These are phyloP conservation scores for Monilinia polystroma DNA, from an alignment of 2,329 filamentous ascomycete genomes.

Conservation along the genomic window DNA sequence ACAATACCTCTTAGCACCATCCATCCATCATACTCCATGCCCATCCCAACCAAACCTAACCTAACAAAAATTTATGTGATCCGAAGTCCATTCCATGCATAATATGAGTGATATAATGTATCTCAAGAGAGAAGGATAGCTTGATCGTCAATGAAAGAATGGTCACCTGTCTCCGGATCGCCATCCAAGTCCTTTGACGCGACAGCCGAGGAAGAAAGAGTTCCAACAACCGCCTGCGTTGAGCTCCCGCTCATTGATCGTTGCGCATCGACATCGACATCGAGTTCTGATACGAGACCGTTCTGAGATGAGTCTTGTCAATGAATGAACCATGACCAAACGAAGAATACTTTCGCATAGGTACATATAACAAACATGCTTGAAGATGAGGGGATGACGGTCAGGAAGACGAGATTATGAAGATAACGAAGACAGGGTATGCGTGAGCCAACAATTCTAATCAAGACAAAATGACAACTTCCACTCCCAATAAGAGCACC, in stretches of 20 bases:
- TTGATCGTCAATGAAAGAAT: slow-evolving; percentile 34
- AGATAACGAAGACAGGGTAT: slow-evolving; percentile 29
- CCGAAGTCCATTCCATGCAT: slow-evolving; percentile 12
- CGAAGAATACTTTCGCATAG: slow-evolving; percentile 13
- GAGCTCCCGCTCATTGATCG: slow-evolving; percentile 22
- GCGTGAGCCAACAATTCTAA: slow-evolving; percentile 37
- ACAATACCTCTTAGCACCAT: slow-evolving; percentile 3
- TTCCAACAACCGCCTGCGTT: slow-evolving; percentile 27
- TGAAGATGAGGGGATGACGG: slow-evolving; percentile 22
- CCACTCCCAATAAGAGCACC: slow-evolving; percentile 25
- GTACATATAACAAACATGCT: not conserved
- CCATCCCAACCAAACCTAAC: slow-evolving; percentile 5
- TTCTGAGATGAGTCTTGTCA: slow-evolving; percentile 27
- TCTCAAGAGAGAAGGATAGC: slow-evolving; percentile 37
- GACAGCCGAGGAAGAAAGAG: slow-evolving; percentile 10
- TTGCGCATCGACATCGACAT: slow-evolving; percentile 31
- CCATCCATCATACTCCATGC: slow-evolving; percentile 18
- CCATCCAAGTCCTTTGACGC: slow-evolving; percentile 21
- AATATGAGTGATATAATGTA: slow-evolving; percentile 2
- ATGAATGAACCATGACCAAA: slow-evolving; percentile 25
- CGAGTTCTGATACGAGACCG: slow-evolving; percentile 22
- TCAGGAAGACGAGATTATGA: slow-evolving; percentile 20
- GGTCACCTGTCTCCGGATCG: slow-evolving; percentile 24
- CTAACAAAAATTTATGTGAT: not conserved
- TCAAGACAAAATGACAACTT: slow-evolving; percentile 30